Conservation (phyloP, 2,329 filamentous ascomycete species). For the Claviceps africana region DNA sequence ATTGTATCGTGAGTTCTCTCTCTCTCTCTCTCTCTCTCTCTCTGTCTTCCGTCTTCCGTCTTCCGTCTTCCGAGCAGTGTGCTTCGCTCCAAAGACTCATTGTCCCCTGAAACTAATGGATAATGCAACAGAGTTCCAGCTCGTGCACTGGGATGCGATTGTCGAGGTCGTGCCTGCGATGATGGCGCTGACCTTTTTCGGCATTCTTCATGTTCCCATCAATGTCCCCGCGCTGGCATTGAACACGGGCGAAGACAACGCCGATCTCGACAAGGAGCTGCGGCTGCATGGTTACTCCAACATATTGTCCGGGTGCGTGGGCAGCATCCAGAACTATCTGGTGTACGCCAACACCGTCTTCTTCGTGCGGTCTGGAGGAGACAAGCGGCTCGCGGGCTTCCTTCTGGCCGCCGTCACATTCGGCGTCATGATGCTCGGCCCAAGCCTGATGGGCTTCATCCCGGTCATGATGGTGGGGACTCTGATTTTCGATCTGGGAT, state of each 20-base stretch:
- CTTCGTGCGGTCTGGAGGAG: constrained; percentile 84
- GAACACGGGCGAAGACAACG: constrained; percentile 80
- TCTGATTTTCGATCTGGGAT: constrained; percentile 86
- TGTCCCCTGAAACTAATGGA: not conserved
- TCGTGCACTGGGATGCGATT: constrained; percentile 73
- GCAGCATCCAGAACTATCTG: constrained; percentile 92
- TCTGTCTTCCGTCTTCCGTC: not conserved
- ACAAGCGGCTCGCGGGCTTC: constrained; percentile 72
- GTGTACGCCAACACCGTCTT: constrained; percentile 97
- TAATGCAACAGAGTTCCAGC: constrained; percentile 49
- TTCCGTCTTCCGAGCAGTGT: not conserved
- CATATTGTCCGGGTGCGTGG: constrained; percentile 68
- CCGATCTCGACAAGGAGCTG: constrained; percentile 80
- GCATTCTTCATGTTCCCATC: constrained; percentile 91
- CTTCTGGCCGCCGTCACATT: constrained; percentile 71
- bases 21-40: not conserved
- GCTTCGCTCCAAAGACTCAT: no score
- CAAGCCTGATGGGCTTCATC: constrained; percentile 81
- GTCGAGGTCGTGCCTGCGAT: constrained; percentile 81
- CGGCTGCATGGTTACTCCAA: constrained; percentile 91
- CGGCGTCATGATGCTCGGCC: constrained; percentile 72
- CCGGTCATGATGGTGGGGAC: constrained; percentile 95
- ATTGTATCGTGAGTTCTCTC: constrained; percentile 57
- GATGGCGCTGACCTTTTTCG: constrained; percentile 94
- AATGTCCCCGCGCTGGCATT: constrained; percentile 91